Evolutionary conservation across 2,329 filamentous ascomycete genomes (phyloP).

Genomic region (Colletotrichum spaethianum): DNA sequence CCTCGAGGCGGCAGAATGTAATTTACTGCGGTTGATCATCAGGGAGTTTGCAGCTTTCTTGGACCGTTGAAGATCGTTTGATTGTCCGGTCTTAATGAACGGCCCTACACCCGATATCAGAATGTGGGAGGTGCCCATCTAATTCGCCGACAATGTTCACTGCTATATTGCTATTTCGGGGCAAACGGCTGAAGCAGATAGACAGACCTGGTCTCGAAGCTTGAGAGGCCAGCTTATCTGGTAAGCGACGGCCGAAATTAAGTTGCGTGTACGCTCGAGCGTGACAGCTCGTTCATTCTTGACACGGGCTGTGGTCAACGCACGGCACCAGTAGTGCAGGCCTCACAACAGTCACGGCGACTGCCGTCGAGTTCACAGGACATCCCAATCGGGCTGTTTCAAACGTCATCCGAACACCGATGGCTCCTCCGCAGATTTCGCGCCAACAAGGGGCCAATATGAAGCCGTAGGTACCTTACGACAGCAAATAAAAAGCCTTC

Average conservation of each 20-base stretch:
- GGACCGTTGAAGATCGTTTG: not conserved
- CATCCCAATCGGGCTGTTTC: conserved; percentile 5
- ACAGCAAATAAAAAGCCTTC: not conserved
- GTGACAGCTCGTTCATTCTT: not conserved
- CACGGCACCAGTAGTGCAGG: not conserved
- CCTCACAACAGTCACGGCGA: not conserved
- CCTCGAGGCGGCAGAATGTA: not conserved
- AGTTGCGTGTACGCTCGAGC: not conserved
- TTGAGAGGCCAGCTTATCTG: not conserved
- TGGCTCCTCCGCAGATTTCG: not conserved
- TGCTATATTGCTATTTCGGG: not conserved
- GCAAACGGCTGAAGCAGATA: not conserved
- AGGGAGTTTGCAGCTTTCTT: not conserved
- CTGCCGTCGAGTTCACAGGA: not conserved
- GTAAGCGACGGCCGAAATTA: not conserved
- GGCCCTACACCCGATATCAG: not conserved
- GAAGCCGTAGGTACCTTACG: not conserved
- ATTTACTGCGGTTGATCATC: not conserved
- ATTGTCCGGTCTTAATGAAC: not conserved
- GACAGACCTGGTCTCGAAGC: not conserved
- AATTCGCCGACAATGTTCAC: not conserved
- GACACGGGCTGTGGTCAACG: not conserved
- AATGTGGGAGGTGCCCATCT: not conserved
- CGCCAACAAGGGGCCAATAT: not conserved
- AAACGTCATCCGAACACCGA: conserved; percentile 36